Evolutionary conservation across 2,329 filamentous ascomycete species (phyloP), one percentile per base, ranked within the genome.

Genomic region (Fusarium temperatum): DNA sequence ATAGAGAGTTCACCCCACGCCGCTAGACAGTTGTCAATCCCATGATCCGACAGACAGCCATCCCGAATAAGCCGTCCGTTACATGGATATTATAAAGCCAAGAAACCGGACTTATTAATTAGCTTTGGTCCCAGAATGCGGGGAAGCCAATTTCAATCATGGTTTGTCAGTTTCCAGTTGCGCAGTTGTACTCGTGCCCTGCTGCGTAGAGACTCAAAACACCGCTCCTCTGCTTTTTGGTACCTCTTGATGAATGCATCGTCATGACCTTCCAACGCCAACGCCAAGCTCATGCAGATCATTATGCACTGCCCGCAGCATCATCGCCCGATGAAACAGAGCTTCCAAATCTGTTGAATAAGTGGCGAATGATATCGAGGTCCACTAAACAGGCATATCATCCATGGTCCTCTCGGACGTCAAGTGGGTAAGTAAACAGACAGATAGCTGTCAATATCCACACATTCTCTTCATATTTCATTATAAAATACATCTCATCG

Each of bases 21-120:
- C 70, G 61, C 70, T 73, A 73, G 70, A 74, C 66, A 74, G 66
- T 61, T 73, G 70, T 73, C 70, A 73, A 67, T 71, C 70, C 66
- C 66, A 62, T 67, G 67, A 74, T 74, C 71, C 63, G 51, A 42
- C 50, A 68, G 47, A 35, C 55, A 64, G 50, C 67, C 58, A 72
- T 56, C 62, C 60, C 64, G 54, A 53, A 63, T 32, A 50, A 48
- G 26, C 47, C 62, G 58, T 22, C 42, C 41, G 58, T 35, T 28
- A 20, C 44, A 53, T 38, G 26, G 35, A 48, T 38, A 24, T 17
- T 32, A 41, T 30, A n/a, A 48, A 73, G 50, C 54, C 57, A 71
- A 74, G 63, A 41, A 56, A 63, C 39, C 44, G 55, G 54, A 64
- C n/a, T 38, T 47, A 57, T 63, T n/a, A 57, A 60, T 63, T n/a